Conservation (phyloP, 2,329 filamentous ascomycete genomes). For the Aspergillus fijiensis region DNA sequence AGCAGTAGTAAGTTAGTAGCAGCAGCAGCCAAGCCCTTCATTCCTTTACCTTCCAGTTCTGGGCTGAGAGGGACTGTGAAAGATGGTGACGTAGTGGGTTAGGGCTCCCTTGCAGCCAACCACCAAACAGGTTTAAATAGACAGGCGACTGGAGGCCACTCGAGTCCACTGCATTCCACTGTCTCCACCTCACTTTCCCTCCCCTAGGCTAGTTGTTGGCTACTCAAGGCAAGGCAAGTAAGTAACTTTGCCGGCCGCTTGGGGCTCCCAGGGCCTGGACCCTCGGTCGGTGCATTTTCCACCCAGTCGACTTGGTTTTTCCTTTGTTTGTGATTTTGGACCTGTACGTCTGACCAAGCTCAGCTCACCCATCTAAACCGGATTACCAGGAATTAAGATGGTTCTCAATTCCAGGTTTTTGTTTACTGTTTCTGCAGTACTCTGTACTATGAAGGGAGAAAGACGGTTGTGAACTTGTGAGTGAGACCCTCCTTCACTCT, state of each 20-base stretch:
- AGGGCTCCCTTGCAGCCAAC: background rate
- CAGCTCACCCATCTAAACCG: background rate
- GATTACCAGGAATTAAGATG: no score
- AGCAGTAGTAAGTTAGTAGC: no score
- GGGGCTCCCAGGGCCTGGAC: background rate
- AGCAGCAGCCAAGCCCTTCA: background rate
- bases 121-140: background rate
- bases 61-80: background rate
- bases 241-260: background rate
- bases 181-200: background rate
- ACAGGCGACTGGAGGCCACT: background rate
- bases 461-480: no score
- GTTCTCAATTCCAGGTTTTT: no score
- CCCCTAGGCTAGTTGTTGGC: background rate
- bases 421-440: no score
- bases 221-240: background rate
- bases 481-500: no score
- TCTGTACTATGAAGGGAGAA: no score
- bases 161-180: background rate
- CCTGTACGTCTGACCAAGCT: background rate
- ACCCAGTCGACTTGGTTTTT: background rate
- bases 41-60: background rate
- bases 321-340: background rate
- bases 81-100: background rate
- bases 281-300: background rate